Conservation (phyloP, 2,329 filamentous ascomycete species). For the Hymenoscyphus infarciens region DNA sequence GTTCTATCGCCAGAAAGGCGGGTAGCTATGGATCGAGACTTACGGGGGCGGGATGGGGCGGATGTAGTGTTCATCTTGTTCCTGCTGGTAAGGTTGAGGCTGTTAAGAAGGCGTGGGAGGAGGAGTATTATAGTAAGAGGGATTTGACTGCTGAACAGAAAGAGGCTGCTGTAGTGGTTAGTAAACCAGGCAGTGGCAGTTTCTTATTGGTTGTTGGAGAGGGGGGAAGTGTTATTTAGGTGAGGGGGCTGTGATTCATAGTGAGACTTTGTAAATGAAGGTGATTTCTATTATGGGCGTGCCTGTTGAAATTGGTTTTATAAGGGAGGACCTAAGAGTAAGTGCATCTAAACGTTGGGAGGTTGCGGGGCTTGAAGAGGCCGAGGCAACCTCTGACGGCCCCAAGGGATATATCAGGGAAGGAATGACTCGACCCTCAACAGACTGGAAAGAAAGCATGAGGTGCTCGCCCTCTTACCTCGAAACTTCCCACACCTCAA, state of each 20-base stretch:
- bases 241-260: background rate
- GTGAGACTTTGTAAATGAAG: too few relatives aligned
- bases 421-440: too few relatives aligned
- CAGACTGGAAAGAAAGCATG: too few relatives aligned
- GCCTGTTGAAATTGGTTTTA: too few relatives aligned
- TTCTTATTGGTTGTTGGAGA: constrained; percentile 45
- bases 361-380: too few relatives aligned
- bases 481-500: too few relatives aligned
- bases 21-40: constrained; percentile 82
- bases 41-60: constrained; percentile 95
- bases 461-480: too few relatives aligned
- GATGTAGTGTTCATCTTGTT: constrained; percentile 91
- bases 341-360: too few relatives aligned
- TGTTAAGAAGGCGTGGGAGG: constrained; percentile 73
- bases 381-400: too few relatives aligned
- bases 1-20: constrained; percentile 69
- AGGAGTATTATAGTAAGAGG: constrained; percentile 76
- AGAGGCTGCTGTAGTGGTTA: constrained; percentile 79
- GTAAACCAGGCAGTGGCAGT: constrained; percentile 76
- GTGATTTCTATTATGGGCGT: too few relatives aligned
- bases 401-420: too few relatives aligned
- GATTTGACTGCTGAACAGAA: constrained; percentile 66
- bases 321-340: too few relatives aligned
- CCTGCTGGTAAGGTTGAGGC: constrained; percentile 75
- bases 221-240: constrained; percentile 17